Evolutionary conservation across 106 monocot genomes (phyloP).

Genomic region (Acorus gramineus): DNA sequence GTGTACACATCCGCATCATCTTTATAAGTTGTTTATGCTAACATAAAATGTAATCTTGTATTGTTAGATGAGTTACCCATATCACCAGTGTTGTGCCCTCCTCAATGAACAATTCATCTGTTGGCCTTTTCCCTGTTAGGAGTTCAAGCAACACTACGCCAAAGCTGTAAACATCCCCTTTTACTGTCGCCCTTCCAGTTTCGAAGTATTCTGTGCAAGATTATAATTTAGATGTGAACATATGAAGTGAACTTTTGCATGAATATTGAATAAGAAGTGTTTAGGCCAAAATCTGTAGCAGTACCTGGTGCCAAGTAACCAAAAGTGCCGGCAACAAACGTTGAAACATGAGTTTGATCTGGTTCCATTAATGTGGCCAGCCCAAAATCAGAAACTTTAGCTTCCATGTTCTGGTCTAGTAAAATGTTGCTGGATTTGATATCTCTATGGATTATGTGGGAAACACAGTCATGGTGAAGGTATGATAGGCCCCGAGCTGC

Average conservation of each 20-base stretch:
- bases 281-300: not conserved
- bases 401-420: slow-evolving; percentile 74
- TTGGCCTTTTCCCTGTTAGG: slow-evolving; percentile 74
- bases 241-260: too few species aligned
- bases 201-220: slow-evolving; percentile 73
- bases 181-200: slow-evolving; percentile 75
- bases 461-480: slow-evolving; percentile 84
- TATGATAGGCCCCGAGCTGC: slow-evolving; percentile 71
- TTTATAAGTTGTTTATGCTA: too few species aligned
- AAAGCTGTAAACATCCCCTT: slow-evolving; percentile 88
- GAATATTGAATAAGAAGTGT: not conserved
- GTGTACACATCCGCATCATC: too few species aligned
- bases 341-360: slow-evolving; percentile 64
- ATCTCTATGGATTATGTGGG: slow-evolving; percentile 82
- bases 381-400: slow-evolving; percentile 80
- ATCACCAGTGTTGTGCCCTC: slow-evolving; percentile 64
- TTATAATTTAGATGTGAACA: not conserved
- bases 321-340: slow-evolving; percentile 76
- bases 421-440: slow-evolving; percentile 94
- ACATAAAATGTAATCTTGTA: not conserved
- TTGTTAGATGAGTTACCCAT: slow-evolving; percentile 39
- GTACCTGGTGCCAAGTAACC: slow-evolving; percentile 84
- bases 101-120: slow-evolving; percentile 75
- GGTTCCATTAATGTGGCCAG: slow-evolving; percentile 64
- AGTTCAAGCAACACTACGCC: slow-evolving; percentile 81